These are phyloP conservation scores for Trichosporon asahii DNA, from an alignment of 1,284 basidiomycete species.

Conservation along the genomic window DNA sequence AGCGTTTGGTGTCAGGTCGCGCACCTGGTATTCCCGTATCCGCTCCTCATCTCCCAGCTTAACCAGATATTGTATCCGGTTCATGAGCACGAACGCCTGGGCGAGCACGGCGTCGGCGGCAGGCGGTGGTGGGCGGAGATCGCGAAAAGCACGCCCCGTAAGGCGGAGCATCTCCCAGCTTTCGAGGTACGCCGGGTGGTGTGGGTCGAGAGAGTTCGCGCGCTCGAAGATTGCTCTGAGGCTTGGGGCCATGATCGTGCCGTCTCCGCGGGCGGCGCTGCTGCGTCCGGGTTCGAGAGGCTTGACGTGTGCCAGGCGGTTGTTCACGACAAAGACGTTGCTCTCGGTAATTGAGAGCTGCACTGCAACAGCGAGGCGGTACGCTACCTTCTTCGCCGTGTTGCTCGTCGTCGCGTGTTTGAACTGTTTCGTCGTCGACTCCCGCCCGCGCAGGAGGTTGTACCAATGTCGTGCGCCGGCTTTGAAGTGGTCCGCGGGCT, in stretches of 20 bases:
- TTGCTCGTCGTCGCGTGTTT: slow-evolving; percentile 16
- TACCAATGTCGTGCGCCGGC: slow-evolving; percentile 21
- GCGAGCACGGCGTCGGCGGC: slow-evolving; percentile 25
- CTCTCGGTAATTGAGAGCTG: slow-evolving; percentile 34
- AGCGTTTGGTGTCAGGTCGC: slow-evolving; percentile 13
- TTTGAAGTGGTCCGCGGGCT: slow-evolving; percentile 18
- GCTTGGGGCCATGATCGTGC: slow-evolving; percentile 27
- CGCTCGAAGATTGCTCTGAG: slow-evolving; percentile 32
- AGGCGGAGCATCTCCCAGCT: slow-evolving; percentile 11
- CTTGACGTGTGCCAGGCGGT: slow-evolving; percentile 21
- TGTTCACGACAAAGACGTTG: slow-evolving; percentile 29
- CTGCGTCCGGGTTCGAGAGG: neutral
- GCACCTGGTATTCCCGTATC: neutral
- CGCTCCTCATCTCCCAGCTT: slow-evolving; percentile 21
- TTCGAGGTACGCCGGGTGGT: slow-evolving; percentile 27
- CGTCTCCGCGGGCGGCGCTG: slow-evolving; percentile 27
- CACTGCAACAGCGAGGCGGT: slow-evolving; percentile 32
- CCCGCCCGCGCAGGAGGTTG: slow-evolving; percentile 16
- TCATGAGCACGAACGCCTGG: slow-evolving; percentile 16
- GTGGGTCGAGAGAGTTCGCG: slow-evolving; percentile 16
- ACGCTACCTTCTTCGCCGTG: slow-evolving; percentile 16
- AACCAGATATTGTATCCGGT: slow-evolving; percentile 21
- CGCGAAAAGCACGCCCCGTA: slow-evolving; percentile 13
- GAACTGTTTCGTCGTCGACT: neutral
- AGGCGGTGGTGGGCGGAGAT: slow-evolving; percentile 5